Evolutionary conservation across 352 stramenopile genomes (phyloP).

Genomic region (Thalassiosira mediterranea): DNA sequence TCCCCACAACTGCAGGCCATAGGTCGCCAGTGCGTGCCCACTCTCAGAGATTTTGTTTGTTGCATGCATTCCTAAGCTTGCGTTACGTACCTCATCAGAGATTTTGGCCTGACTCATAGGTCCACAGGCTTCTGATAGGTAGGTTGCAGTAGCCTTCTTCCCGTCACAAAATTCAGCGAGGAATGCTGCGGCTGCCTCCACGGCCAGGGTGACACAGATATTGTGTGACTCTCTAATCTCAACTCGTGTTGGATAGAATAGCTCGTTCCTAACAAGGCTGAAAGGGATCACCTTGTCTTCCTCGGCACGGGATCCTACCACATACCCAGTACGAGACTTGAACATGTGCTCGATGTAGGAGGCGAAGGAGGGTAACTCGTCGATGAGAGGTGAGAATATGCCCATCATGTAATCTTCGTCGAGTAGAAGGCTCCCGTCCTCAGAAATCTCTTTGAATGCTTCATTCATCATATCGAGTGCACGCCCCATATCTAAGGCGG

Average conservation of each 20-base stretch:
- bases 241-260: not conserved
- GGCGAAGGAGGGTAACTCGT: not conserved
- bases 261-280: not conserved
- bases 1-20: not conserved
- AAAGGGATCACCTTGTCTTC: conserved; percentile 1
- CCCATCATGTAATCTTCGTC: conserved; percentile 29
- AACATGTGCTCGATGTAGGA: conserved; percentile 2
- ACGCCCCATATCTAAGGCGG: conserved; percentile 10
- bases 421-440: conserved; percentile 1
- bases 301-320: conserved; percentile 1
- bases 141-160: not conserved
- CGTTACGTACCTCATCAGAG: not conserved
- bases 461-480: conserved; percentile 21
- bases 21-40: not conserved
- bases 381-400: conserved; percentile 6
- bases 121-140: not conserved
- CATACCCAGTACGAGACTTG: not conserved
- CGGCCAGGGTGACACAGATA: not conserved
- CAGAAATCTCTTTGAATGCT: conserved; percentile 15
- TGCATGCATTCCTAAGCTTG: not conserved
- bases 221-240: not conserved
- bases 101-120: not conserved
- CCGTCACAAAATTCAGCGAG: not conserved
- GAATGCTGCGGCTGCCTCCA: not conserved
- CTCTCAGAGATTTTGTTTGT: not conserved